Evolutionary conservation across 2,329 filamentous ascomycete species (phyloP).

Genomic region (Samsoniella hepiali): DNA sequence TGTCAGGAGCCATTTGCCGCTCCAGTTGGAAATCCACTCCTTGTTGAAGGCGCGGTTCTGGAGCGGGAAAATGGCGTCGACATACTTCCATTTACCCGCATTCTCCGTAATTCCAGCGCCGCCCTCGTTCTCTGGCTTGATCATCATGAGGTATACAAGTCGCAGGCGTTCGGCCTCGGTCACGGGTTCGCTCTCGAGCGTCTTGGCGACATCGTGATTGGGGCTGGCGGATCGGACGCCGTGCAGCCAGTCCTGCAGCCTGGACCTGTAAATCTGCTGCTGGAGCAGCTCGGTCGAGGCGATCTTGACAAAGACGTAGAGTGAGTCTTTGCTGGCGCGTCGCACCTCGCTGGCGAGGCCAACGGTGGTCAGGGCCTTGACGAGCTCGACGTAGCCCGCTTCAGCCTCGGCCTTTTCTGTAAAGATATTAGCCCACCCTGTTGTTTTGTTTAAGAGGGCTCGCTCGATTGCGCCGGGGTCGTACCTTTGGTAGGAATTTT

Average conservation of each 20-base stretch:
- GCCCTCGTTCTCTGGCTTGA: slow-evolving; percentile 67
- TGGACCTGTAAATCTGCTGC: slow-evolving; percentile 78
- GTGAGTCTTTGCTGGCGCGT: slow-evolving; percentile 67
- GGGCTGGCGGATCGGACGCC: slow-evolving; percentile 78
- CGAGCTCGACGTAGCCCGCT: slow-evolving; percentile 72
- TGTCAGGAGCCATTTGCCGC: slow-evolving; percentile 65
- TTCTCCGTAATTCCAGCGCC: slow-evolving; percentile 74
- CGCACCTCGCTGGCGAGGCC: slow-evolving; percentile 89
- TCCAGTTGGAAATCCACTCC: slow-evolving; percentile 71
- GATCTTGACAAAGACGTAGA: slow-evolving; percentile 81
- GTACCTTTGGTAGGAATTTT: slow-evolving; percentile 66
- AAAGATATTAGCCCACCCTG: slow-evolving; percentile 7
- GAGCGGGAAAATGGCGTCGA: slow-evolving; percentile 72
- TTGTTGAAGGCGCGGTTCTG: slow-evolving; percentile 76
- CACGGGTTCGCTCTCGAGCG: slow-evolving; percentile 70
- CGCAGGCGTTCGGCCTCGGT: slow-evolving; percentile 85
- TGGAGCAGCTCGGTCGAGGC: slow-evolving; percentile 71
- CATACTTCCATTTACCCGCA: slow-evolving; percentile 66
- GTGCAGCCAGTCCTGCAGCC: slow-evolving; percentile 91
- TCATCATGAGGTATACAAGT: slow-evolving; percentile 82
- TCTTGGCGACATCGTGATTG: slow-evolving; percentile 64
- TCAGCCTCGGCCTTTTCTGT: slow-evolving; percentile 67
- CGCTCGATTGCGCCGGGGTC: slow-evolving; percentile 23
- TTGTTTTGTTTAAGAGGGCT: neutral
- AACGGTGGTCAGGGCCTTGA: slow-evolving; percentile 69